A percentile compares a stretch with the other conserved stretches of the same genome.
These are phyloP conservation scores for Creolimax fragrantissima DNA, from an alignment of 78 protist genomes.

Conservation along the genomic window DNA sequence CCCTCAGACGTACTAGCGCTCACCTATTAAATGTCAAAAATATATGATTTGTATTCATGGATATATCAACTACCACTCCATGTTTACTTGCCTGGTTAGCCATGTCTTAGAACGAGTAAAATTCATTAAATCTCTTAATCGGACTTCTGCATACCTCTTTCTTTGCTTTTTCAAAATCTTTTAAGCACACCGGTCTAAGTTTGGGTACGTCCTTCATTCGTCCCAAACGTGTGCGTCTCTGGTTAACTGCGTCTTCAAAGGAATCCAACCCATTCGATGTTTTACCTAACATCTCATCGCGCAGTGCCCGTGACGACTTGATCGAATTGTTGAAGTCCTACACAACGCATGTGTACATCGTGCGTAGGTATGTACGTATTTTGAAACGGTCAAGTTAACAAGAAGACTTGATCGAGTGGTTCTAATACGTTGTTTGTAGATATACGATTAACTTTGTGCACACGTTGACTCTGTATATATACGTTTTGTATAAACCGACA, in stretches of 20 bases:
- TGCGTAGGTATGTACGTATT: not conserved
- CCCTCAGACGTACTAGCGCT: constrained; percentile 6
- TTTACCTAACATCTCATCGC: not conserved
- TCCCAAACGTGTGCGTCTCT: not conserved
- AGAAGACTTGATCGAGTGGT: no score
- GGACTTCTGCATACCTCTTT: not conserved
- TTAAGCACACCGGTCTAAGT: not conserved
- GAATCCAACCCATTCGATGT: not conserved
- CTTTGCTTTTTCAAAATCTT: constrained; percentile 17
- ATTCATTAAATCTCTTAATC: not conserved
- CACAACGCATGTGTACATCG: not conserved
- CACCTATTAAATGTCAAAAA: no score
- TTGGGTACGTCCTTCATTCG: not conserved
- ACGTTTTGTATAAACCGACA: no score
- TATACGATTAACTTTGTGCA: no score
- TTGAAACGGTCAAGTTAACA: no score
- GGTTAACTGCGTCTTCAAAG: not conserved
- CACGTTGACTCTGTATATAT: no score
- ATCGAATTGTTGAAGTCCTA: not conserved
- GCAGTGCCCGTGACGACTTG: not conserved
- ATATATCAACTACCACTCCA: no score
- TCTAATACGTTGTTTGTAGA: no score
- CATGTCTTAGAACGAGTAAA: not conserved
- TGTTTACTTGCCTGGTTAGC: constrained; percentile 14
- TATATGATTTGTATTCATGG: no score